These are phyloP conservation scores for Rubia peregrina DNA, from an alignment of 305 asterid species.

Conservation along the genomic window DNA sequence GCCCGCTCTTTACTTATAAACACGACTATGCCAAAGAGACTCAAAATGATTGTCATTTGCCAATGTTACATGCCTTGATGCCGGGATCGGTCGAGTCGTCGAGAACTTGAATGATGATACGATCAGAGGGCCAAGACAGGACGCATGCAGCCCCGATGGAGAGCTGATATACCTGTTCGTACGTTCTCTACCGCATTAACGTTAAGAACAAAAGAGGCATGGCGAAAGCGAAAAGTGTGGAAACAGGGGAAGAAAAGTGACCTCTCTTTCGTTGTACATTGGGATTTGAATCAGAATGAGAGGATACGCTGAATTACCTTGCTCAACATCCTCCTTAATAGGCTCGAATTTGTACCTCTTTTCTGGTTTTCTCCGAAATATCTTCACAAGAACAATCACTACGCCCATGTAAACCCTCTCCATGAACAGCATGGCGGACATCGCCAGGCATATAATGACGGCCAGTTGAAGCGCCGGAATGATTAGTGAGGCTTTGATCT, in stretches of 20 bases:
- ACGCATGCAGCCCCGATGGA: slow-evolving; percentile 93
- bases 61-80: slow-evolving; percentile 32
- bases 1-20: no score
- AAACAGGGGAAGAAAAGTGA: neutral
- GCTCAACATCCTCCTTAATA: slow-evolving; percentile 36
- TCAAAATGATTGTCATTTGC: neutral
- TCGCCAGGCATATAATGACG: slow-evolving; percentile 25
- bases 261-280: slow-evolving; percentile 47
- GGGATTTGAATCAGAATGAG: slow-evolving; percentile 44
- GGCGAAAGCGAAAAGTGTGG: neutral
- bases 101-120: slow-evolving; percentile 72
- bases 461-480: slow-evolving; percentile 30
- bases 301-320: slow-evolving; percentile 33
- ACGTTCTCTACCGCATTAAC: neutral
- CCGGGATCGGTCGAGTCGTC: slow-evolving; percentile 79
- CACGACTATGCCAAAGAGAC: no score
- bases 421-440: slow-evolving; percentile 37
- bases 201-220: no score
- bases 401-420: slow-evolving; percentile 37
- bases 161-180: slow-evolving; percentile 54
- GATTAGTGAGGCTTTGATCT: slow-evolving; percentile 28
- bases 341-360: slow-evolving; percentile 37
- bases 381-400: slow-evolving; percentile 28
- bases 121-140: slow-evolving; percentile 82
- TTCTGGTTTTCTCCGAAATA: slow-evolving; percentile 32